Conservation (phyloP, 768 basidiomycete genomes). For the Leccinum incarnatum region DNA sequence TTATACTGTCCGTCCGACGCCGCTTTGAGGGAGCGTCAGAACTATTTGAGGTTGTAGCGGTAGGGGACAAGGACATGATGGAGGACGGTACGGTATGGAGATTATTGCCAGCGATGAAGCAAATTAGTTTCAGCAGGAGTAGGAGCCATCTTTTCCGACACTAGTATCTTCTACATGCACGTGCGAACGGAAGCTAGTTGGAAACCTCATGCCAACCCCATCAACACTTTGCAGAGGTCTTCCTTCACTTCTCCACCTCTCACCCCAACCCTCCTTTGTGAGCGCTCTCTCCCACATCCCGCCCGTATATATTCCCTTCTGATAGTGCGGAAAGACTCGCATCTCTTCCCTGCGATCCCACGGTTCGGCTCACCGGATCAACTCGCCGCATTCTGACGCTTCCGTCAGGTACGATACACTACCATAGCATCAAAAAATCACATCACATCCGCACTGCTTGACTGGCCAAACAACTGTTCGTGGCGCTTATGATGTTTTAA, state of each 20-base stretch:
- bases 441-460: background rate
- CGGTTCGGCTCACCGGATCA: background rate
- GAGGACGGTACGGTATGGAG: constrained; percentile 2
- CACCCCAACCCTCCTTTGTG: background rate
- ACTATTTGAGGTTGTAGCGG: constrained; percentile 53
- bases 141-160: constrained; percentile 13
- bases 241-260: background rate
- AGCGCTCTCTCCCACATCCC: background rate
- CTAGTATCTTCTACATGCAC: constrained; percentile 2
- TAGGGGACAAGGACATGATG: constrained; percentile 66
- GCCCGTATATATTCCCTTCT: background rate
- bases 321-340: background rate
- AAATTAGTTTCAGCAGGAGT: constrained; percentile 10
- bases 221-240: background rate
- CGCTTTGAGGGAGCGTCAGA: constrained; percentile 58
- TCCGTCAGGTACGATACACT: background rate
- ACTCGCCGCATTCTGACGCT: background rate
- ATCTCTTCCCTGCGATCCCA: background rate
- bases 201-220: background rate
- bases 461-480: background rate
- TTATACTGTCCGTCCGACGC: constrained; percentile 45
- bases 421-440: background rate
- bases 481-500: background rate
- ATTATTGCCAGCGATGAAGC: constrained; percentile 16
- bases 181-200: constrained; percentile 10